These are phyloP conservation scores for Arthromyces matolae DNA, from an alignment of 768 basidiomycete species.

Conservation along the genomic window DNA sequence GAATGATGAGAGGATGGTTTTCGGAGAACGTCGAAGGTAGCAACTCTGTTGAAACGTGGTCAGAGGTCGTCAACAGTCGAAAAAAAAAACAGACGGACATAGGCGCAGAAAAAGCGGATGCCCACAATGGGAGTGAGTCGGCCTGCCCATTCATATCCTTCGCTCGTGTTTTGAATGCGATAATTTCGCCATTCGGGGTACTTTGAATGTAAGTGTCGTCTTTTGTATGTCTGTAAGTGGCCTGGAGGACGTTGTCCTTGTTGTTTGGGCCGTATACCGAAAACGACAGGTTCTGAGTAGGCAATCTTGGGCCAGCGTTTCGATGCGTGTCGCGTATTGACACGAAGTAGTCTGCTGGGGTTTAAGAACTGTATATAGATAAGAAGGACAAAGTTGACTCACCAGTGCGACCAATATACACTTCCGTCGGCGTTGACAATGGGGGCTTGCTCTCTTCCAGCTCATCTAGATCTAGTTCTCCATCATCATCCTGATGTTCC, in stretches of 20 bases:
- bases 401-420: slow-evolving; percentile 53
- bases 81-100: slow-evolving; percentile 45
- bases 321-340: slow-evolving; percentile 58
- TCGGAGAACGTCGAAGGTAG: slow-evolving; percentile 74
- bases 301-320: slow-evolving; percentile 27
- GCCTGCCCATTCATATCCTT: slow-evolving; percentile 16
- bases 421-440: slow-evolving; percentile 37
- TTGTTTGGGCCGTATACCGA: slow-evolving; percentile 93
- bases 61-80: not conserved
- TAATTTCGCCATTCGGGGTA: slow-evolving; percentile 71
- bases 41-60: slow-evolving; percentile 51
- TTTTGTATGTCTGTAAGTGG: slow-evolving; percentile 68
- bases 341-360: slow-evolving; percentile 75
- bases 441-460: slow-evolving; percentile 40
- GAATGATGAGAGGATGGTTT: slow-evolving; percentile 19
- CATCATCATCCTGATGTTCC: slow-evolving; percentile 49
- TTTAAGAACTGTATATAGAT: slow-evolving; percentile 6
- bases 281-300: slow-evolving; percentile 80
- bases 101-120: slow-evolving; percentile 53
- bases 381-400: slow-evolving; percentile 13
- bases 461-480: slow-evolving; percentile 42
- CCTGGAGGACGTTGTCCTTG: slow-evolving; percentile 70
- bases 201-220: slow-evolving; percentile 83
- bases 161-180: slow-evolving; percentile 60
- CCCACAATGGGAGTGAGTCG: slow-evolving; percentile 54